A percentile compares a stretch with the other conserved stretches of the same genome.
These are phyloP conservation scores for Aspergillus calidoustus DNA, from an alignment of 2,329 filamentous ascomycete genomes.

Conservation along the genomic window DNA sequence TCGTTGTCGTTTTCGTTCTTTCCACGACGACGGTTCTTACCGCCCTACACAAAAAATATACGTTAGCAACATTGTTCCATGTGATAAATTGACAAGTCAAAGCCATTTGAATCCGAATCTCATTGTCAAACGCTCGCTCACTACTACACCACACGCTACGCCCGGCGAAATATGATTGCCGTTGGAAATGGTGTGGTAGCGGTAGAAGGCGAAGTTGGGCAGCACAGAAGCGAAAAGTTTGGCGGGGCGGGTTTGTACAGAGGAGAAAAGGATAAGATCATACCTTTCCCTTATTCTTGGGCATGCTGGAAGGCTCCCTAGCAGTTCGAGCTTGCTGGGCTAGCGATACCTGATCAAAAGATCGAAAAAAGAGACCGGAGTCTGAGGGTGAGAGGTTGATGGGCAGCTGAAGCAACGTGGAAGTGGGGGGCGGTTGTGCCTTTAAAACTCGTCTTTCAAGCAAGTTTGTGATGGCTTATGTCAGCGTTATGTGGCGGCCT, in stretches of 20 bases:
- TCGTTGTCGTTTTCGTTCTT: conserved; percentile 99
- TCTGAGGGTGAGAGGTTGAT: conserved; percentile 20
- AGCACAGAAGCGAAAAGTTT: conserved; percentile 20
- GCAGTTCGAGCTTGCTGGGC: conserved; percentile 29
- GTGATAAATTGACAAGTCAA: background rate
- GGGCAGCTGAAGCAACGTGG: conserved; percentile 24
- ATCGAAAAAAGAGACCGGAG: conserved; percentile 18
- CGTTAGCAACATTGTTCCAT: conserved; percentile 33
- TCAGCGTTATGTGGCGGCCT: conserved; percentile 32
- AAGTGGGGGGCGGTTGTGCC: conserved; percentile 26
- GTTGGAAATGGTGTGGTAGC: conserved; percentile 19
- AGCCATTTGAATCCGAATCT: background rate
- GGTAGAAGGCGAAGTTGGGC: conserved; percentile 24
- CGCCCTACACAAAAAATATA: conserved; percentile 68
- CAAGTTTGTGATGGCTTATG: conserved; percentile 21
- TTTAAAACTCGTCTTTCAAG: conserved; percentile 27
- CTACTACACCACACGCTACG: background rate
- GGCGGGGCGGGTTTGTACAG: conserved; percentile 19
- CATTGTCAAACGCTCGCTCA: background rate
- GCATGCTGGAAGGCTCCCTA: conserved; percentile 67
- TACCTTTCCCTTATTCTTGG: conserved; percentile 99
- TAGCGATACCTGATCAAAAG: conserved; percentile 19
- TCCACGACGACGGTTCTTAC: conserved; percentile 97
- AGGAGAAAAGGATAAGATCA: conserved; percentile 40
- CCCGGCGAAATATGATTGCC: background rate